Evolutionary conservation across 805 yeast genomes (phyloP).

Genomic region (Nakazawaea molendinolei): DNA sequence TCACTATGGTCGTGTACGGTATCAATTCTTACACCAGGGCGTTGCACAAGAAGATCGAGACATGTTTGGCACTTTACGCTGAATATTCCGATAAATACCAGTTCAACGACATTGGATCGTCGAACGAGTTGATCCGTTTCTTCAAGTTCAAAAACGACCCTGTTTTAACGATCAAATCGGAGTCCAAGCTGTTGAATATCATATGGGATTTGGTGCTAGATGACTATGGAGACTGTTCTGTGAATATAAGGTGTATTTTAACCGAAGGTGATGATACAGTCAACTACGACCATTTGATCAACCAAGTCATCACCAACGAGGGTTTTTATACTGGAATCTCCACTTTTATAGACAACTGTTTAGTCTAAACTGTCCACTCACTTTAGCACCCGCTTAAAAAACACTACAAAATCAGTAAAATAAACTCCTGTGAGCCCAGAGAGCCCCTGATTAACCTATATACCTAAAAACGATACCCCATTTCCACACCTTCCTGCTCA

Average conservation of each 20-base stretch:
- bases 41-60: conserved; percentile 14
- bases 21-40: conserved; percentile 19
- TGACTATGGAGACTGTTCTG: conserved; percentile 10
- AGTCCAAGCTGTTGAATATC: conserved; percentile 1
- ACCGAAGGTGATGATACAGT: background rate
- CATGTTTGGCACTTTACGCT: conserved; percentile 17
- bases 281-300: conserved; percentile 9
- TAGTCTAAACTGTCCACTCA: background rate
- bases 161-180: background rate
- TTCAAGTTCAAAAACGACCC: conserved; percentile 10
- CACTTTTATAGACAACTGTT: conserved; percentile 6
- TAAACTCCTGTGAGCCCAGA: background rate
- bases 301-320: conserved; percentile 6
- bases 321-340: conserved; percentile 8
- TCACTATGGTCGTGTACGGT: conserved; percentile 19
- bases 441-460: background rate
- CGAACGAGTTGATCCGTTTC: conserved; percentile 5
- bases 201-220: conserved; percentile 9
- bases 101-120: conserved; percentile 15
- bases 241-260: conserved; percentile 5
- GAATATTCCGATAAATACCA: conserved; percentile 11
- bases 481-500: conserved; percentile 57
- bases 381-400: background rate
- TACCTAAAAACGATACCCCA: conserved; percentile 45
- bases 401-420: background rate